These are phyloP conservation scores for Achaetomium macrosporum DNA, from an alignment of 2,329 filamentous ascomycete species.

Conservation along the genomic window DNA sequence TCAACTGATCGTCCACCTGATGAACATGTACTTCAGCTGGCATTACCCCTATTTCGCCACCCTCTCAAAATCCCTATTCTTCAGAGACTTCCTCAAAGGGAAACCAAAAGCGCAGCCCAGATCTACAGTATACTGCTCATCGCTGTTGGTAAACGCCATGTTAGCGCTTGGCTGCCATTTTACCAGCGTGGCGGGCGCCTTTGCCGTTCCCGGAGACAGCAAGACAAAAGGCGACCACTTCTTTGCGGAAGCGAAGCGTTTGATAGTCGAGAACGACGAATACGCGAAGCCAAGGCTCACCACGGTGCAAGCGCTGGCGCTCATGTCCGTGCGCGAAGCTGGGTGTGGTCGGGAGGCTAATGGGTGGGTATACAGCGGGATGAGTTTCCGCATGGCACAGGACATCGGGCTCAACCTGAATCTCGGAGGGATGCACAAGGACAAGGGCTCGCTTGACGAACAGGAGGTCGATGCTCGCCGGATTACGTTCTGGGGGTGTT, in stretches of 20 bases:
- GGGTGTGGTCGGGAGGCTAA: constrained; percentile 91
- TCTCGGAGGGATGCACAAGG: constrained; percentile 57
- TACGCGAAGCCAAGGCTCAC: constrained; percentile 84
- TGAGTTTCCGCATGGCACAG: constrained; percentile 96
- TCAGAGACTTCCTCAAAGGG: constrained; percentile 74
- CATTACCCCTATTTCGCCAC: constrained; percentile 96
- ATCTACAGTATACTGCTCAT: constrained; percentile 73
- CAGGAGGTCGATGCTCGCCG: constrained; percentile 82
- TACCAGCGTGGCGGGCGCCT: constrained; percentile 67
- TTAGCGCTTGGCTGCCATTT: constrained; percentile 91
- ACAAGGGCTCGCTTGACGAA: constrained; percentile 59
- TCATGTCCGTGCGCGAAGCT: constrained; percentile 95
- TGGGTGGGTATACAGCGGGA: constrained; percentile 97
- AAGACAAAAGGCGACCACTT: constrained; percentile 93
- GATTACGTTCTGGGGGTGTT: constrained; percentile 97
- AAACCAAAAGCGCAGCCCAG: constrained; percentile 47
- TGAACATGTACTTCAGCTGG: constrained; percentile 98
- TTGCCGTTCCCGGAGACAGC: constrained; percentile 64
- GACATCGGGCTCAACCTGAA: constrained; percentile 91
- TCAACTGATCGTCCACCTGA: constrained; percentile 73
- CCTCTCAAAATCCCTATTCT: constrained; percentile 79
- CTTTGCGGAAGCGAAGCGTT: constrained; percentile 84
- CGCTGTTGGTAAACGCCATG: constrained; percentile 89
- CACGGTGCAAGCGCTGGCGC: constrained; percentile 84
- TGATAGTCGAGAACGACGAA: constrained; percentile 87